Conservation (phyloP, 805 yeast genomes). For the Ogataea polymorpha region DNA sequence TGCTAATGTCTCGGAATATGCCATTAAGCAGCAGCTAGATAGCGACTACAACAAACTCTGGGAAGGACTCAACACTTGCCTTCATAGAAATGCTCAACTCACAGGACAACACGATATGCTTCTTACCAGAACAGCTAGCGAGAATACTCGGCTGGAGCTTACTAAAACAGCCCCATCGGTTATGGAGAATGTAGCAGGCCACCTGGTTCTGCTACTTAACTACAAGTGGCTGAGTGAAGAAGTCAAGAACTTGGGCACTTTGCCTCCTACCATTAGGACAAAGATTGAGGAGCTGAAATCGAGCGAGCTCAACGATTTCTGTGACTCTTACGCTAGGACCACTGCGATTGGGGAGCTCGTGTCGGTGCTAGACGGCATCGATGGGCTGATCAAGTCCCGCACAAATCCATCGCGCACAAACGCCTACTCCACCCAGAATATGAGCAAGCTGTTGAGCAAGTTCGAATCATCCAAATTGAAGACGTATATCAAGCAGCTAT, state of each 20-base stretch:
- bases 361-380: slow-evolving; percentile 63
- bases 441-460: slow-evolving; percentile 53
- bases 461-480: slow-evolving; percentile 60
- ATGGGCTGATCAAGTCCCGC: slow-evolving; percentile 42
- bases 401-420: slow-evolving; percentile 56
- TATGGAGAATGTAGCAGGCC: slow-evolving; percentile 13
- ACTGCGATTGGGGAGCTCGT: slow-evolving; percentile 64
- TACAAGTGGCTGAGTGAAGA: slow-evolving; percentile 49
- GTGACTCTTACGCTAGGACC: slow-evolving; percentile 41
- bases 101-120: slow-evolving; percentile 7
- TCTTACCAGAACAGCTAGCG: slow-evolving; percentile 7
- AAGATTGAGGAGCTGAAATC: slow-evolving; percentile 31
- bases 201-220: slow-evolving; percentile 49
- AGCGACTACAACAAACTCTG: slow-evolving; percentile 25
- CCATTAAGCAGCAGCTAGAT: slow-evolving; percentile 16
- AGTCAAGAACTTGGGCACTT: slow-evolving; percentile 26
- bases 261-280: slow-evolving; percentile 22
- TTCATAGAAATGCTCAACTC: slow-evolving; percentile 13
- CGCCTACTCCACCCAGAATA: slow-evolving; percentile 57
- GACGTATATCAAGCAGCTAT: slow-evolving; percentile 51
- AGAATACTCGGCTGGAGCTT: slow-evolving; percentile 3
- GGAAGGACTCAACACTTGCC: slow-evolving; percentile 18
- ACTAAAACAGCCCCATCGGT: neutral
- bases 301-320: slow-evolving; percentile 41
- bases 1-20: slow-evolving; percentile 12